Evolutionary conservation across 176 grass and related monocot species (phyloP), one percentile per base, ranked within the genome.

Genomic region (Panicum miliaceum): DNA sequence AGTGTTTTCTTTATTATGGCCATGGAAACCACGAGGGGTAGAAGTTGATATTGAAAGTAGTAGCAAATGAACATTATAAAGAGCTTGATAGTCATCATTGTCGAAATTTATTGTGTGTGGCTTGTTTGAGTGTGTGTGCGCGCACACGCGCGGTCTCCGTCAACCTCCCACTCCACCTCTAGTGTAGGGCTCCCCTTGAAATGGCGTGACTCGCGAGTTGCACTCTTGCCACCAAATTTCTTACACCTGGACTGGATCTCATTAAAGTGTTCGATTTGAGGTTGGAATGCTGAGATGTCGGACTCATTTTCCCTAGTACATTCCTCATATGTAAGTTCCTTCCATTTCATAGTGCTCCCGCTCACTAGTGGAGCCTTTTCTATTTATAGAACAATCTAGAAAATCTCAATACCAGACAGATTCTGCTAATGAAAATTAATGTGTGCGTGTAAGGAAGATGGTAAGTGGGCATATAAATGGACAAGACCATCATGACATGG

Each of bases 251-350:
- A 89, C 36, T 92, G 90, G 82, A 99, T 92, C 64, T 85, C 86
- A 63, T 86, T 68, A 45, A 89, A 99, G 47, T 86, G 89, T 71
- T 99, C 91, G 65, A 99, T 96, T 73, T 94, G 84, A 89, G 84
- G 77, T 90, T 90, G 88, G 75, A 99, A 99, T 16, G 80, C 94
- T 6, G 84, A 92, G 68, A 99, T 99, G 63, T 96, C 91, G 15
- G 89, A 86, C 79, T 89, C 91, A 51, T 42, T 80, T 90, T 99
- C 97, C 97, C 97, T 96, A 15, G 97, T 96, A 32, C 93, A 94
- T 89, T 99, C 97, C 64, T 99, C 97, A 22, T 99, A 95, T 18
- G 91, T 25, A 86, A 99, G 97, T 86, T 99, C 97, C 71, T 94
- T 99, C 97, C 97, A 99, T 92, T 99, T 99, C 91, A 75, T 92